phyloP scores from a whole-genome alignment of 331 rosid species.

The Prunus yedoensis region DNA sequence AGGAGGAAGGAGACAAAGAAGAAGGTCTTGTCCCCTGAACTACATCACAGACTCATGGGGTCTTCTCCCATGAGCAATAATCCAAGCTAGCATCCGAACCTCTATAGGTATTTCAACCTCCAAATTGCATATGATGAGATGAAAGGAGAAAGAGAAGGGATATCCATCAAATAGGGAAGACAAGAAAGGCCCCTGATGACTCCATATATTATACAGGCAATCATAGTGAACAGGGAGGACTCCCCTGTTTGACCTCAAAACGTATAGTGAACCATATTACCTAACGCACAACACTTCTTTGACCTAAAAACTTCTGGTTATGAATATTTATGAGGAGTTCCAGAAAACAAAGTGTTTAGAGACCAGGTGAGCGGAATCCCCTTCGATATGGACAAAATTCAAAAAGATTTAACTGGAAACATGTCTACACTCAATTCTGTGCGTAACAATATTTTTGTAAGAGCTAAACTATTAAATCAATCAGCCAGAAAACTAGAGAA shows the following conservation, averaged over 20 bases:
- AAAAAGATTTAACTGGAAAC: not conserved
- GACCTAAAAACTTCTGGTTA: not conserved
- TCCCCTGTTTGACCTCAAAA: not conserved
- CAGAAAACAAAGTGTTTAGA: not conserved
- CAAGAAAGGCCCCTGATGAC: not conserved
- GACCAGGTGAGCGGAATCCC: not conserved
- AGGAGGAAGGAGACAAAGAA: no score
- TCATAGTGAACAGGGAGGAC: not conserved
- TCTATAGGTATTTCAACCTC: not conserved
- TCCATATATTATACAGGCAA: not conserved
- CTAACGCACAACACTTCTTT: not conserved
- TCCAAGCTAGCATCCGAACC: not conserved
- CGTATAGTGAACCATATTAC: not conserved
- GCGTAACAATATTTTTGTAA: not conserved
- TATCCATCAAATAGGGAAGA: not conserved
- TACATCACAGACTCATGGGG: no score
- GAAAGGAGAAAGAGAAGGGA: not conserved
- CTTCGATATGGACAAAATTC: not conserved
- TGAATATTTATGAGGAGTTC: not conserved
- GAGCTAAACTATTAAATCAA: not conserved
- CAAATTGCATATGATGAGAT: not conserved
- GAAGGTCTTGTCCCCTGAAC: no score
- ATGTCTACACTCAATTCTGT: not conserved
- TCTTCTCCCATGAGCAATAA: not conserved
- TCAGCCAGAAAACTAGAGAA: slow-evolving; percentile 2